Base-by-base conservation (phyloP, 106 monocot genomes). In the Apostasia shenzhenica region DNA sequence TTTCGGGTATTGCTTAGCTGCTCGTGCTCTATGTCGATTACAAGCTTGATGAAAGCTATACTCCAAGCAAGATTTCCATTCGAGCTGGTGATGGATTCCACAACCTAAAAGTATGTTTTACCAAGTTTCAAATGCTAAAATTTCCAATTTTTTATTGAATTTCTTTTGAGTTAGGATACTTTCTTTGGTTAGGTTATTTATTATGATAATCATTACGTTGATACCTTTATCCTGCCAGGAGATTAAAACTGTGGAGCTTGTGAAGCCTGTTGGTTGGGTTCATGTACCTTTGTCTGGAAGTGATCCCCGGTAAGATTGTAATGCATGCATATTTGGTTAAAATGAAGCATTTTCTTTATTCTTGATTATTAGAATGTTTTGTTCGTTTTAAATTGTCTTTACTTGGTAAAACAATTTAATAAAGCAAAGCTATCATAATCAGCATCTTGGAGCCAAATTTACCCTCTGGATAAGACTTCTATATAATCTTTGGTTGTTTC, bases 41-140 rank as follows among this genome's bases (percentile, higher is more conserved):
- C 79, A 99, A 99, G 73, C 75, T 90, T 51, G 99, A 99, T 58
- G 99, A 99, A 70, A 99, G 99, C 64, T 99, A 99, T 64, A 99
- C 99, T 1, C 99, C 99, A 1, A 99, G 87, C 79, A 99, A 93
- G 77, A 93, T 99, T 42, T 99, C 93, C 50, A 67, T 99, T 44
- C 83, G 99, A 60, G 90, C 90, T 11, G 99, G 99, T 3, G 92
- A 99, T 74, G 93, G 99, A 12, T 99, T 99, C 67, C 99, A 99
- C 67, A 93, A 93, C 70, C 64, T 99, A 43, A 99, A 99, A 93
- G 99, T 99, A 48, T 38, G 63, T 8, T 61, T 58, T 70, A 77
- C 55, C 7, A 45, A 0, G 9, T 56, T 66, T 46, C 45, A 41
- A 65, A 48, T 59, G 41, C 6, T 39, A 56, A 10, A 12, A 52